Percentiles rank a stretch among this genome's conserved stretches.
Conservation (phyloP, 176 grass and related monocot species). For the Rhynchospora pubera region DNA sequence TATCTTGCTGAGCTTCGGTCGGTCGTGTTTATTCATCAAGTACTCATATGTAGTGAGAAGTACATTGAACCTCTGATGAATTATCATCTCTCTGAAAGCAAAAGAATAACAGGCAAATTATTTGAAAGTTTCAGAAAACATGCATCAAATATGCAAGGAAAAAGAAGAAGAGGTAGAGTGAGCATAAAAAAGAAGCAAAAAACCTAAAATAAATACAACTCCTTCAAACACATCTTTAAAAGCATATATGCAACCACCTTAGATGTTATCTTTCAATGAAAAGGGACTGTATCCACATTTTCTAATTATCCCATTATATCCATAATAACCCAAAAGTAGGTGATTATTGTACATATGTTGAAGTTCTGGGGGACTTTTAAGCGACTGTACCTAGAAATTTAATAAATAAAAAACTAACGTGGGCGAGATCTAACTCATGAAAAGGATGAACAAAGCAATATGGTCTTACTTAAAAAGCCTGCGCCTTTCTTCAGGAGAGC, state of each 20-base stretch:
- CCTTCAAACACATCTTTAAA: not conserved
- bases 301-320: not conserved
- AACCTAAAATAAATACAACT: not conserved
- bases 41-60: constrained; percentile 98
- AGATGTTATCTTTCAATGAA: not conserved
- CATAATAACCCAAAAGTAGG: not conserved
- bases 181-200: not conserved
- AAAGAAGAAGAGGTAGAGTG: not conserved
- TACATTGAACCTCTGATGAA: constrained; percentile 99
- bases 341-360: not conserved
- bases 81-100: constrained; percentile 84
- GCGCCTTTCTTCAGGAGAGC: constrained; percentile 97
- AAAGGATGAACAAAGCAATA: constrained; percentile 24
- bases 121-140: not conserved
- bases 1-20: constrained; percentile 97
- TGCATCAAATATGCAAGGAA: not conserved
- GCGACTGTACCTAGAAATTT: not conserved
- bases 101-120: constrained; percentile 30
- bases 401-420: not conserved
- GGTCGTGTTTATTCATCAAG: constrained; percentile 99
- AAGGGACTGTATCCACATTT: not conserved
- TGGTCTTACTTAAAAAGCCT: constrained; percentile 74
- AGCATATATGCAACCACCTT: not conserved
- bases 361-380: not conserved
- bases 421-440: not conserved